These are phyloP conservation scores for Teratosphaeria gauchensis DNA, from an alignment of 2,329 filamentous ascomycete species.

Conservation along the genomic window DNA sequence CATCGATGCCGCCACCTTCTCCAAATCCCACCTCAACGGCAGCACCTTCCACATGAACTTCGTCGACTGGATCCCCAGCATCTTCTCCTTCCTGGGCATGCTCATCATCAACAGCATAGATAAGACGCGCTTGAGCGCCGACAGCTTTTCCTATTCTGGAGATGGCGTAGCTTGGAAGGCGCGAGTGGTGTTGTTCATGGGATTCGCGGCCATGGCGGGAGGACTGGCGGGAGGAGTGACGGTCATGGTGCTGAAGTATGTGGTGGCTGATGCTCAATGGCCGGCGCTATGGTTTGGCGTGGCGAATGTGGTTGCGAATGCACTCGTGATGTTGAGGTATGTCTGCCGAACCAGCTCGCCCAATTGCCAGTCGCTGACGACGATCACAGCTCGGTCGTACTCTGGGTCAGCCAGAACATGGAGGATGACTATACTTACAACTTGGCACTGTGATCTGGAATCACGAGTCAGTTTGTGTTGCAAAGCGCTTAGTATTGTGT, in stretches of 20 bases:
- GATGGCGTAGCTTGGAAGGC: conserved; percentile 60
- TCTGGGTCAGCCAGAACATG: conserved; percentile 64
- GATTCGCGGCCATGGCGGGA: conserved; percentile 59
- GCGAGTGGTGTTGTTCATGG: conserved; percentile 56
- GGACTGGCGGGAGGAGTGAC: conserved; percentile 58
- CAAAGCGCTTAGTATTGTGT: neutral
- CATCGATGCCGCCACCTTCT: conserved; percentile 56
- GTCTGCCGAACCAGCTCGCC: conserved; percentile 13
- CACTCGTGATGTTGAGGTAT: conserved; percentile 57
- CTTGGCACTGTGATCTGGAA: conserved; percentile 44
- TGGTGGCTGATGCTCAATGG: conserved; percentile 49
- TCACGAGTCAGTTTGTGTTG: neutral
- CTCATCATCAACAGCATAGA: conserved; percentile 65
- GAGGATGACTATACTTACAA: conserved; percentile 66
- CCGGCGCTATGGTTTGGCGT: conserved; percentile 59
- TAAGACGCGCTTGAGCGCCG: conserved; percentile 54
- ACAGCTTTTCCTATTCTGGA: conserved; percentile 56
- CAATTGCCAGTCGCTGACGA: no score
- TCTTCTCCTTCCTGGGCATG: conserved; percentile 61
- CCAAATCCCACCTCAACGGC: conserved; percentile 51
- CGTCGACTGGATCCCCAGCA: conserved; percentile 62
- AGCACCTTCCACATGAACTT: conserved; percentile 55
- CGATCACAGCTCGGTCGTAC: conserved; percentile 46
- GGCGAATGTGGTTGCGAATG: conserved; percentile 56
- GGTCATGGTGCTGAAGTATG: conserved; percentile 59